Percentiles rank a stretch among this genome's conserved stretches.
phyloP scores from a whole-genome alignment of 2,329 filamentous ascomycete genomes.

The Cercospora sp. region DNA sequence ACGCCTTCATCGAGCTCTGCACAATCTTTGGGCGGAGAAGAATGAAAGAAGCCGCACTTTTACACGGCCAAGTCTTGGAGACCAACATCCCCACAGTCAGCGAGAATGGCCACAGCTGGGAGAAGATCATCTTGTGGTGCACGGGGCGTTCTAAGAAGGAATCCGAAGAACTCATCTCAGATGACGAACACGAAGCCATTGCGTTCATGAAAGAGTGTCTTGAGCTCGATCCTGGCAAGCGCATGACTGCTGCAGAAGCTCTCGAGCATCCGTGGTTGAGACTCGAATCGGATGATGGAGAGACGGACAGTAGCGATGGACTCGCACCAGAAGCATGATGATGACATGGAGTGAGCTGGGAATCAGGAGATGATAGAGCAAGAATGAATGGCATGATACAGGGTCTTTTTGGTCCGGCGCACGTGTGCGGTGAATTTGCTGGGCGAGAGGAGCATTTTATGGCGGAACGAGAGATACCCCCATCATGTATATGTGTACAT shows the following conservation, averaged over 20 bases:
- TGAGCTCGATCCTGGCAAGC: conserved; percentile 71
- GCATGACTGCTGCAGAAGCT: conserved; percentile 75
- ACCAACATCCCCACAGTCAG: conserved; percentile 90
- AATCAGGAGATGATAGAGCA: not conserved
- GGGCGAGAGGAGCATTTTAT: conserved; percentile 7
- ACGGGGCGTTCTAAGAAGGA: conserved; percentile 67
- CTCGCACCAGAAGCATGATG: conserved; percentile 9
- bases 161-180: conserved; percentile 56
- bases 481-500: conserved; percentile 16
- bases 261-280: conserved; percentile 60
- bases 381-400: conserved; percentile 4
- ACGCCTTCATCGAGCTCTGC: conserved; percentile 95
- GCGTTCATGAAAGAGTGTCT: conserved; percentile 71
- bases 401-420: not conserved
- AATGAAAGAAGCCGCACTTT: conserved; percentile 78
- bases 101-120: conserved; percentile 78
- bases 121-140: conserved; percentile 95
- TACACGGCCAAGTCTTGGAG: conserved; percentile 91
- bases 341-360: not conserved
- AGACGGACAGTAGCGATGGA: conserved; percentile 8
- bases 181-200: conserved; percentile 71
- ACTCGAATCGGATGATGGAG: conserved; percentile 21
- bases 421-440: not conserved
- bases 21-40: conserved; percentile 85
- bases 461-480: conserved; percentile 16